phyloP scores from a whole-genome alignment of 306 rosid genomes.

The Mimosa bimucronata region DNA sequence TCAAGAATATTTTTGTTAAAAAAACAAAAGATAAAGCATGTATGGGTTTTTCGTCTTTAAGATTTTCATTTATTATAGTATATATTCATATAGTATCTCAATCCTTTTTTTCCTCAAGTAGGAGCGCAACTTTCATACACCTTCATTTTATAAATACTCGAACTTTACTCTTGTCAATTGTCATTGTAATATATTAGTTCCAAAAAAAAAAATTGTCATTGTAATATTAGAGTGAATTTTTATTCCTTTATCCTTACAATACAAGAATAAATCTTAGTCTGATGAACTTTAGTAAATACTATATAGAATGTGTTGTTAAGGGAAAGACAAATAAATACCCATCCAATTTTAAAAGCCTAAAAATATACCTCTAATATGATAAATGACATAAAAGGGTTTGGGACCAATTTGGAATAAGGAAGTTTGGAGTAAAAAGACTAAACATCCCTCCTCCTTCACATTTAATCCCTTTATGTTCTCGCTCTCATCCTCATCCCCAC shows the following conservation, averaged over 20 bases:
- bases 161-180: neutral
- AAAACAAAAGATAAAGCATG: neutral
- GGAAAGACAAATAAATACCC: too few relatives aligned
- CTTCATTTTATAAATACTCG: neutral
- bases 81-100: neutral
- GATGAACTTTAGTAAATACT: neutral
- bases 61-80: neutral
- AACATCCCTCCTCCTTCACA: too few relatives aligned
- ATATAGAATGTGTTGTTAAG: neutral
- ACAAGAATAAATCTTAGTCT: too few relatives aligned
- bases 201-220: too few relatives aligned
- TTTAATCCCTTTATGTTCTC: too few relatives aligned
- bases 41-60: neutral
- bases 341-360: too few relatives aligned
- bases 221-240: neutral
- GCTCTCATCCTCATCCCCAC: too few relatives aligned
- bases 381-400: too few relatives aligned
- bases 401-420: too few relatives aligned
- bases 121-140: neutral
- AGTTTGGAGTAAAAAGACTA: too few relatives aligned
- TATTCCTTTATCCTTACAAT: neutral
- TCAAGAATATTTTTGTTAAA: neutral
- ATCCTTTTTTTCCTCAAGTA: neutral
- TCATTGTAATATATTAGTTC: too few relatives aligned
- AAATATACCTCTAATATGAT: too few relatives aligned